A percentile compares a stretch with the other conserved stretches of the same genome.
These are phyloP conservation scores for Malus fusca DNA, from an alignment of 306 rosid species.

Conservation along the genomic window DNA sequence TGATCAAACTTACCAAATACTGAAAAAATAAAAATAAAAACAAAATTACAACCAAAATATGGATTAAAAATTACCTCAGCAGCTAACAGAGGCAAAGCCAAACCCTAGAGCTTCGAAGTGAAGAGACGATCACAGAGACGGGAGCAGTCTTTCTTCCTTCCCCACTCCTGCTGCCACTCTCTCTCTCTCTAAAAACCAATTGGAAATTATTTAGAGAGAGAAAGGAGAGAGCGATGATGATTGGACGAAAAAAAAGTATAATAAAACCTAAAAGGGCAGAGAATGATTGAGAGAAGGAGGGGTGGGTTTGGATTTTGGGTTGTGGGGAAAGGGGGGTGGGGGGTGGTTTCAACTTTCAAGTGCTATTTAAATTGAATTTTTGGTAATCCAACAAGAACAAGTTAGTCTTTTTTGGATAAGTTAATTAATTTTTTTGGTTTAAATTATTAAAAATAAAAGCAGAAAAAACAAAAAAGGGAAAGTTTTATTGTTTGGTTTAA, in stretches of 20 bases:
- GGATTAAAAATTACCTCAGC: neutral
- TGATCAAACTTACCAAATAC: neutral
- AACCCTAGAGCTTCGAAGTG: conserved; percentile 5
- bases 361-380: conserved; percentile 51
- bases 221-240: conserved; percentile 34
- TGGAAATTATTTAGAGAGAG: conserved; percentile 29
- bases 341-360: conserved; percentile 45
- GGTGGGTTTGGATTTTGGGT: neutral
- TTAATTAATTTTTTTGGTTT: neutral
- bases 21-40: neutral
- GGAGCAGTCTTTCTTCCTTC: neutral
- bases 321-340: neutral
- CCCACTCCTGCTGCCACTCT: conserved; percentile 3
- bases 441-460: neutral
- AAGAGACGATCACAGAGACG: conserved; percentile 8
- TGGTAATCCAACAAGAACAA: conserved; percentile 23
- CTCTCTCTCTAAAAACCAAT: conserved; percentile 14
- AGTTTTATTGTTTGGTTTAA: neutral
- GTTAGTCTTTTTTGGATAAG: neutral
- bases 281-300: conserved; percentile 61
- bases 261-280: conserved; percentile 33
- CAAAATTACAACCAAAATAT: neutral
- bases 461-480: neutral
- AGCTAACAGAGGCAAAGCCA: neutral
- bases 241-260: conserved; percentile 28